Percentiles rank a stretch among this genome's conserved stretches.
These are phyloP conservation scores for Recurvomyces mirabilis DNA, from an alignment of 495 filamentous ascomycete species.

Conservation along the genomic window DNA sequence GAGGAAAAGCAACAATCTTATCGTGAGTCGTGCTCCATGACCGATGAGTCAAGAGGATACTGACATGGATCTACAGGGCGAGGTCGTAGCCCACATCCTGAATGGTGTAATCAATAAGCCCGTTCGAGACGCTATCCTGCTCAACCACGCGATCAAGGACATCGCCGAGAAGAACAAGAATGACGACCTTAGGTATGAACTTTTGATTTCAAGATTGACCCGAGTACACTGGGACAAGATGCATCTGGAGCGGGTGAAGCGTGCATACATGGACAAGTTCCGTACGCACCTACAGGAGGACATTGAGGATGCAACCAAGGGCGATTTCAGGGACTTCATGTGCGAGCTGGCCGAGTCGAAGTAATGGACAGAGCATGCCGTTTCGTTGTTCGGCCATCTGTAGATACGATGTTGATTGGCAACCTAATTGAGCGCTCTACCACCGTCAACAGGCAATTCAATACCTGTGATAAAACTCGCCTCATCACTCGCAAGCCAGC, in stretches of 20 bases:
- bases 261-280: conserved; percentile 31
- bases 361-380: no score
- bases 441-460: conserved; percentile 25
- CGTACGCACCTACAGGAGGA: conserved; percentile 26
- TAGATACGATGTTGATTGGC: no score
- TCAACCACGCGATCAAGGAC: conserved; percentile 73
- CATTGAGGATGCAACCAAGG: conserved; percentile 28
- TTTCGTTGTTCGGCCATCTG: no score
- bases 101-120: conserved; percentile 94
- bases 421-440: conserved; percentile 15
- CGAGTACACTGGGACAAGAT: conserved; percentile 33
- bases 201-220: conserved; percentile 31
- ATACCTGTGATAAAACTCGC: conserved; percentile 26
- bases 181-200: conserved; percentile 27
- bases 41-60: no score
- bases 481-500: conserved; percentile 28
- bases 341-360: conserved; percentile 7
- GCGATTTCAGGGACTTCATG: conserved; percentile 20
- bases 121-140: conserved; percentile 85
- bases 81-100: conserved; percentile 88
- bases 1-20: conserved; percentile 77
- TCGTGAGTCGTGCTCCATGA: conserved; percentile 48
- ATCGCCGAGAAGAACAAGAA: conserved; percentile 22
- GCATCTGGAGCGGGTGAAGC: conserved; percentile 29
- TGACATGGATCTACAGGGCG: no score